Base-by-base conservation (phyloP, 2,329 filamentous ascomycete genomes). In the Ophidiomyces ophidiicola region DNA sequence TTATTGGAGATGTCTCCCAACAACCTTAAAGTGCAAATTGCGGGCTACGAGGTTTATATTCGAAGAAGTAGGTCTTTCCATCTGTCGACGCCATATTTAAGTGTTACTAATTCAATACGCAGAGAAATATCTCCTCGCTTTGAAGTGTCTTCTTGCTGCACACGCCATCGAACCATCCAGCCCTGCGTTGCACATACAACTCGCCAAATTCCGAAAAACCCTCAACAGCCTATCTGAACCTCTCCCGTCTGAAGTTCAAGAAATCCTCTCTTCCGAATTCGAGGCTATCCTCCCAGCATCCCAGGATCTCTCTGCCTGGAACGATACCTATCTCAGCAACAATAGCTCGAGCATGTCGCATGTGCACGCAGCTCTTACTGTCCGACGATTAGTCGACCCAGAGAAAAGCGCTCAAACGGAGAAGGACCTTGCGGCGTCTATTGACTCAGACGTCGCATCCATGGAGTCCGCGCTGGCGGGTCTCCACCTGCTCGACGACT, bases 11-110 rank as follows among this genome's bases (percentile, higher is more conserved):
- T 79, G 53, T 87, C 78, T 53, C 80, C 86, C 1, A 76, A 81
- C 64, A 82, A 78, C 55, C 74, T 93, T 33, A 77, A 90, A 45
- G 82, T 75, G 15, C 90, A 98, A 62, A 71, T 79, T 48, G 75
- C 80, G 37, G 90, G 86, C 4, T 96, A 94, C 52, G 87, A 96
- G 63, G 80, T 98, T 12, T 87, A 84, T 56, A 69, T 92, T 44
- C 73, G 86, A 54, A 73, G 80, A 66, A 78, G 86, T 93, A 74
- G 70, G 78, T 55, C 7, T 25, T 15, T 4, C 15, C 2, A 4
- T 8, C 14, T 19, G 7, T 24, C 23, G 31, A 18, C 28, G n/a
- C 5, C 7, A 36, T 12, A 12, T 24, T 4, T 15, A 5, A 2
- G 18, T 37, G 15, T 19, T 23, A 8, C 38, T 41, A 35, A 34